Conservation (phyloP, 306 rosid species). For the Prosopis cineraria region DNA sequence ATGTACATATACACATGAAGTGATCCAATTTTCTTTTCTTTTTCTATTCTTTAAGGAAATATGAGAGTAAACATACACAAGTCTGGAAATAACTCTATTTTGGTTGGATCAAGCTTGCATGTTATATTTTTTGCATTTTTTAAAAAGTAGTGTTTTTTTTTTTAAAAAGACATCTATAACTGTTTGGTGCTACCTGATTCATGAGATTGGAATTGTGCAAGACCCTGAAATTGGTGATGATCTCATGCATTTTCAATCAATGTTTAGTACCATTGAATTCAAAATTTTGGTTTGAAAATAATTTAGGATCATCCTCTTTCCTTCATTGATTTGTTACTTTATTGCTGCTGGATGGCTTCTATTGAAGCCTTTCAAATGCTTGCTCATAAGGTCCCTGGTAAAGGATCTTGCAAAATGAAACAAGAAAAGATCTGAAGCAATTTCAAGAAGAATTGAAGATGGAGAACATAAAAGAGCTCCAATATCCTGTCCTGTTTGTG, state of each 20-base stretch:
- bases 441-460: conserved; percentile 73
- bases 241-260: conserved; percentile 24
- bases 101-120: conserved; percentile 3
- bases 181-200: not conserved
- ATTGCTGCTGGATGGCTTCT: conserved; percentile 73
- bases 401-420: conserved; percentile 94
- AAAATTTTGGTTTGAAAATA: conserved; percentile 23
- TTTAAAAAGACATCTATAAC: not conserved
- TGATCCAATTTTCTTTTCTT: too few species aligned
- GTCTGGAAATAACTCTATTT: conserved; percentile 21
- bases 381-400: conserved; percentile 87
- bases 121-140: not conserved
- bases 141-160: too few species aligned
- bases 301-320: not conserved
- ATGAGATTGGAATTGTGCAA: not conserved
- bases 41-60: too few species aligned
- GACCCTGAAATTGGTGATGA: not conserved
- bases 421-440: conserved; percentile 78
- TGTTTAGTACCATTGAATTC: conserved; percentile 2
- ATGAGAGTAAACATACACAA: too few species aligned
- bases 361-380: conserved; percentile 77
- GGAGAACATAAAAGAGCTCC: conserved; percentile 87
- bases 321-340: conserved; percentile 26
- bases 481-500: conserved; percentile 84
- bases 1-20: too few species aligned